Conservation (phyloP, 2,329 filamentous ascomycete genomes). For the Penicillium psychrosexuale region DNA sequence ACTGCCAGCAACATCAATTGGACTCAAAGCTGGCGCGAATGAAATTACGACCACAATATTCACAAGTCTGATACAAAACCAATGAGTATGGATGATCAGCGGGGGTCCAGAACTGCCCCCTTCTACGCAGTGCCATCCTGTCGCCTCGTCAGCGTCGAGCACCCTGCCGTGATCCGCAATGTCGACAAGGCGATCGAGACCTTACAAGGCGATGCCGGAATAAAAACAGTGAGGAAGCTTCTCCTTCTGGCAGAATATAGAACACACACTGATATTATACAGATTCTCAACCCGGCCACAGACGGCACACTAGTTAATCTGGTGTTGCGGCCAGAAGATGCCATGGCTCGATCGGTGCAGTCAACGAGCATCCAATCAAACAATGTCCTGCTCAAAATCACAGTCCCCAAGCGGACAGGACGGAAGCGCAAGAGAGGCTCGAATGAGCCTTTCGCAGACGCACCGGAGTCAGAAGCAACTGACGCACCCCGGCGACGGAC, state of each 20-base stretch:
- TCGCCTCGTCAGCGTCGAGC: slow-evolving; percentile 61
- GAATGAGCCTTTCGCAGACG: slow-evolving; percentile 59
- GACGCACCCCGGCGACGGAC: slow-evolving; percentile 19
- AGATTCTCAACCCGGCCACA: slow-evolving; percentile 48
- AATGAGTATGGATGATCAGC: slow-evolving; percentile 22
- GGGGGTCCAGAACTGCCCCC: slow-evolving; percentile 38
- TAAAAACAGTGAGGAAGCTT: slow-evolving; percentile 49
- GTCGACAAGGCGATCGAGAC: slow-evolving; percentile 62
- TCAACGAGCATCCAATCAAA: slow-evolving; percentile 74
- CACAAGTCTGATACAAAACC: background rate
- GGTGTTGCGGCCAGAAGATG: slow-evolving; percentile 76
- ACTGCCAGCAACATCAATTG: background rate
- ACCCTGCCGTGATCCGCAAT: slow-evolving; percentile 64
- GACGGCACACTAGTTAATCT: slow-evolving; percentile 58
- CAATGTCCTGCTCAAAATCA: slow-evolving; percentile 82
- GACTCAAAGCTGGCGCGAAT: background rate
- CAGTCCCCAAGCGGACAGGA: slow-evolving; percentile 80
- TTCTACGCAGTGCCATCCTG: slow-evolving; percentile 52
- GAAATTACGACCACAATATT: background rate
- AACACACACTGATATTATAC: slow-evolving; percentile 6
- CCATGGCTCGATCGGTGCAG: slow-evolving; percentile 71
- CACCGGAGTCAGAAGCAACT: slow-evolving; percentile 29
- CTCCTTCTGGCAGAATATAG: background rate
- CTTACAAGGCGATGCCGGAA: slow-evolving; percentile 55
- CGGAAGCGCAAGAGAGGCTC: slow-evolving; percentile 81